A percentile compares a stretch with the other conserved stretches of the same genome.
Conservation (phyloP, 805 yeast species). For the Schizosaccharomyces cryophilus region DNA sequence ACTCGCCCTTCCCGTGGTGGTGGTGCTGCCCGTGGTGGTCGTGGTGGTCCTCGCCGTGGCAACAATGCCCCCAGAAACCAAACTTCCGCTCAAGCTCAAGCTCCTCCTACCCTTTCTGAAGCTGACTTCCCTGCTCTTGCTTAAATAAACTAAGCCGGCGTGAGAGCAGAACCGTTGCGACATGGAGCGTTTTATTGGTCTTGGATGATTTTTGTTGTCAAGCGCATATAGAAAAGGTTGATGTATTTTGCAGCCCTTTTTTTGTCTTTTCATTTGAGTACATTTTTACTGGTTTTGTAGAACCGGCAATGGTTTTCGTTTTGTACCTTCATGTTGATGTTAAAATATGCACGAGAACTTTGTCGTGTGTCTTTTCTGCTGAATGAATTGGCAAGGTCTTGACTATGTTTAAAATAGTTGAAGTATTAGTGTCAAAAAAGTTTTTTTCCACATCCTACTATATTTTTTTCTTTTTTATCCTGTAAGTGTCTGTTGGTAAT, state of each 20-base stretch:
- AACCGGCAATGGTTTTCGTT: not conserved
- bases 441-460: too few species aligned
- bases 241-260: not conserved
- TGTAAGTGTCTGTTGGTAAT: too few species aligned
- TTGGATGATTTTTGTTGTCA: not conserved
- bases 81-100: not conserved
- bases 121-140: conserved; percentile 1
- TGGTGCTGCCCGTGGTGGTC: not conserved
- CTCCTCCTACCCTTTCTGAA: not conserved
- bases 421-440: too few species aligned
- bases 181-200: not conserved
- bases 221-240: not conserved
- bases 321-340: too few species aligned
- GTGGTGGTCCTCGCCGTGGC: not conserved
- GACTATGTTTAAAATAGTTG: too few species aligned
- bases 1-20: not conserved
- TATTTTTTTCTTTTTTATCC: too few species aligned
- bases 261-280: not conserved
- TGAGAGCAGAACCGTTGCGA: not conserved
- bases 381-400: too few species aligned
- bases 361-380: too few species aligned
- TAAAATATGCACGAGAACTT: too few species aligned
- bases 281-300: not conserved
- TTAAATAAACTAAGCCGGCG: not conserved
- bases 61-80: not conserved